phyloP scores from a whole-genome alignment of 495 filamentous ascomycete species.

The Talaromyces proteolyticus region DNA sequence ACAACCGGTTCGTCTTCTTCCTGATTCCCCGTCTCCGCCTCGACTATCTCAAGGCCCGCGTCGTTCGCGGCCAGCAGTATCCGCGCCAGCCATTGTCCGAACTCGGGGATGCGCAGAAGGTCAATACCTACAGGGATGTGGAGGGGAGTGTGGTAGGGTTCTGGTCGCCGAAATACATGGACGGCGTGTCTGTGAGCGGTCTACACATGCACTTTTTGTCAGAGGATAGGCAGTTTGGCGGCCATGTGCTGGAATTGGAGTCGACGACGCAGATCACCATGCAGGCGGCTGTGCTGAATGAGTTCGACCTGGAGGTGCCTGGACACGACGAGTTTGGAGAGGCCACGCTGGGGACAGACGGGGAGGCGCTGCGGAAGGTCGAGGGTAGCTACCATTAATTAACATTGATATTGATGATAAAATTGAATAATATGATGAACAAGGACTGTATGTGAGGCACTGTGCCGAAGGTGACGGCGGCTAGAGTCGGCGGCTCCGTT shows the following conservation, averaged over 20 bases:
- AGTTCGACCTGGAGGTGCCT: conserved; percentile 32
- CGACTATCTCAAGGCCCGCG: conserved; percentile 3
- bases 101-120: conserved; percentile 32
- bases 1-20: conserved; percentile 3
- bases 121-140: conserved; percentile 23
- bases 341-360: neutral
- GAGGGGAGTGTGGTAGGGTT: conserved; percentile 44
- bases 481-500: too few species aligned
- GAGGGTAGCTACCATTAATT: too few species aligned
- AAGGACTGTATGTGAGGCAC: neutral
- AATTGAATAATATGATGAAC: neutral
- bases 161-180: conserved; percentile 36
- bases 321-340: conserved; percentile 30
- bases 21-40: conserved; percentile 1
- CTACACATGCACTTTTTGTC: conserved; percentile 48
- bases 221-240: conserved; percentile 32
- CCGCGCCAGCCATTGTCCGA: conserved; percentile 32
- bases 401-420: too few species aligned
- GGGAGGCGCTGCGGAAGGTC: conserved; percentile 3
- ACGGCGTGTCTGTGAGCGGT: conserved; percentile 43
- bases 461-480: neutral
- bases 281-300: conserved; percentile 19
- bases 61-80: conserved; percentile 6
- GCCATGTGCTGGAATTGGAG: conserved; percentile 43
- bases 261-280: conserved; percentile 23